phyloP scores from a whole-genome alignment of 2,329 filamentous ascomycete species.

The Scedosporium aurantiacum region DNA sequence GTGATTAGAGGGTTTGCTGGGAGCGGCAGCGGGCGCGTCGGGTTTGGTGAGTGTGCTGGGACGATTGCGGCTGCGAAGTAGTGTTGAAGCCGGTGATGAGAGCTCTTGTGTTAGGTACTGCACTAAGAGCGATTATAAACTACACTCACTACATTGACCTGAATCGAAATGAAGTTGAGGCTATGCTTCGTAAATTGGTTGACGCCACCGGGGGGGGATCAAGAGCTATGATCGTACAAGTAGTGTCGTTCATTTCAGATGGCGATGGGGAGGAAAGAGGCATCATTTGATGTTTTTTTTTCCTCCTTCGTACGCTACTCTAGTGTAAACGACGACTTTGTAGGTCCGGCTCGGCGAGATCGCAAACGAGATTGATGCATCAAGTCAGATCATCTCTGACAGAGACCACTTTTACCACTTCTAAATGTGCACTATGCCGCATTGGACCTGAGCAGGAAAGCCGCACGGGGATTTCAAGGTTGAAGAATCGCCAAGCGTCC shows the following conservation, averaged over 20 bases:
- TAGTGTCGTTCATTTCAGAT: background rate
- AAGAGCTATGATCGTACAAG: background rate
- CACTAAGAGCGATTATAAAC: background rate
- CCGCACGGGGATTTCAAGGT: background rate
- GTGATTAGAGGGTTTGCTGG: slow-evolving; percentile 27
- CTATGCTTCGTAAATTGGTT: background rate
- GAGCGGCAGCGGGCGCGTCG: slow-evolving; percentile 22
- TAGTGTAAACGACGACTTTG: background rate
- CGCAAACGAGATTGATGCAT: no score
- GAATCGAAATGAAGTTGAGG: background rate
- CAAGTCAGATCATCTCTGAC: no score
- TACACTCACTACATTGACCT: no score
- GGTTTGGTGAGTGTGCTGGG: slow-evolving; percentile 32
- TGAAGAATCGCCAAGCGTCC: background rate
- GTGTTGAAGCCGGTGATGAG: background rate
- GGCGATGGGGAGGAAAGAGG: background rate
- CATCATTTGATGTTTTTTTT: no score
- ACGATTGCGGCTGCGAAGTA: slow-evolving; percentile 13
- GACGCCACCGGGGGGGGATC: background rate
- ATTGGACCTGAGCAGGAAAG: background rate
- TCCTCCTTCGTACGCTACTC: no score
- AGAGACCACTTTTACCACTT: background rate
- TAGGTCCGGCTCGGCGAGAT: no score
- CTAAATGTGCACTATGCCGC: background rate
- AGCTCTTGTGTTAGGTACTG: background rate